These are phyloP conservation scores for Penicillium sp. DNA, from an alignment of 2,329 filamentous ascomycete genomes.

Conservation along the genomic window DNA sequence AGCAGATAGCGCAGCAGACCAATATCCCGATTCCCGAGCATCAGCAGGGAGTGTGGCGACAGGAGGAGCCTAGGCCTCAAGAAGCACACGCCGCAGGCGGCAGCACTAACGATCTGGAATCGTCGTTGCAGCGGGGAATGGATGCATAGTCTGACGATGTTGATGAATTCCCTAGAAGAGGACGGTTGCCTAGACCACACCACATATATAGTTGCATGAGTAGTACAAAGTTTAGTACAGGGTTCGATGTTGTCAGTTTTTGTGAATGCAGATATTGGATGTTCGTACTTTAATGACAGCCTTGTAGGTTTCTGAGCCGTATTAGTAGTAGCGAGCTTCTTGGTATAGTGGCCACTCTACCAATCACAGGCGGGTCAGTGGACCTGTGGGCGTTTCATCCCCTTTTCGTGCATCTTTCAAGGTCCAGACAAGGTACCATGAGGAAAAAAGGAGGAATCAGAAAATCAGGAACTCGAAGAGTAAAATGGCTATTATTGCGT, in stretches of 20 bases:
- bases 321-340: neutral
- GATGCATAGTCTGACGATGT: slow-evolving; percentile 49
- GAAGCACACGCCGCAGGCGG: slow-evolving; percentile 52
- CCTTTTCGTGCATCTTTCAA: slow-evolving; percentile 12
- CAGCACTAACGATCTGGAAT: slow-evolving; percentile 52
- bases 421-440: neutral
- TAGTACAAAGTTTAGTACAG: slow-evolving; percentile 7
- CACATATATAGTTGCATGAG: slow-evolving; percentile 21
- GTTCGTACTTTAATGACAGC: neutral
- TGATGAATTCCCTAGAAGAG: slow-evolving; percentile 11
- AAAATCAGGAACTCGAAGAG: neutral
- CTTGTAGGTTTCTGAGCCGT: no score
- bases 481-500: slow-evolving; percentile 1
- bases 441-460: neutral
- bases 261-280: slow-evolving; percentile 13
- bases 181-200: slow-evolving; percentile 17
- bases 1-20: slow-evolving; percentile 47
- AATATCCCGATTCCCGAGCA: slow-evolving; percentile 68
- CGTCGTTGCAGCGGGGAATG: slow-evolving; percentile 61
- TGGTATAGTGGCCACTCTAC: neutral
- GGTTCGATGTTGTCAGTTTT: neutral
- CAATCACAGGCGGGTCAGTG: slow-evolving; percentile 14
- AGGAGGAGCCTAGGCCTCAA: slow-evolving; percentile 68
- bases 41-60: slow-evolving; percentile 58
- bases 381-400: slow-evolving; percentile 16